Base-by-base conservation (phyloP, 2,329 filamentous ascomycete genomes). In the Phoma sp. region DNA sequence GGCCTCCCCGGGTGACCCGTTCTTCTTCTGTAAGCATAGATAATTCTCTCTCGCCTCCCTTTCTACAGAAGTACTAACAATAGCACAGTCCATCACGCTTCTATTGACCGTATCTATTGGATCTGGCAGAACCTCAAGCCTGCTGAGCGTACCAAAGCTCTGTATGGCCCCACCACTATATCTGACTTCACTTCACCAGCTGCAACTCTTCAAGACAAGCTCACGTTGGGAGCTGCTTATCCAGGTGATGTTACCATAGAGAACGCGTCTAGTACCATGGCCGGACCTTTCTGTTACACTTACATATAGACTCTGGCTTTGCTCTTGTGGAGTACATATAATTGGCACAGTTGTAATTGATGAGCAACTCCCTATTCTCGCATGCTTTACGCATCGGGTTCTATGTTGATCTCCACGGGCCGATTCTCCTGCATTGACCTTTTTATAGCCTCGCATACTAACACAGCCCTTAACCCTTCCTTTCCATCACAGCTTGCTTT, bases 91-190 rank as follows among this genome's bases (percentile, higher is more conserved):
- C 80, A 81, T 57, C 79, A 81, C 49, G 36, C 49, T n/a, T 34
- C 28, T 2, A 77, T 82, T 30, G 80, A 82, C 57, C 74, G 78
- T 7, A 61, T 75, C 1, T 82, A 75, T 73, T 80, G 77, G 78
- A 78, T 77, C 23, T 82, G 80, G 80, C 79, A 82, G 64, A 78
- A 77, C 52, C 61, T 78, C 34, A 70, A 79, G 50, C 68, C 68
- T 33, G 56, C 66, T 29, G 62, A 68, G 21, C 72, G 79, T 11
- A 71, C 72, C 37, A 66, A 72, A 36, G 68, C 66, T 15, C 75
- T 81, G 51, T 65, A 68, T 28, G 70, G 67, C 17, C 78, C 78
- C 2, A 80, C 75, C 12, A 66, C 65, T 7, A 79, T 79, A 2
- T 73, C 77, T 14, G 68, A 78, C 37, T 75, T 78, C 2, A 69